Evolutionary conservation across 139 green algal species (phyloP).

Genomic region (Coccomyxa sp.): DNA sequence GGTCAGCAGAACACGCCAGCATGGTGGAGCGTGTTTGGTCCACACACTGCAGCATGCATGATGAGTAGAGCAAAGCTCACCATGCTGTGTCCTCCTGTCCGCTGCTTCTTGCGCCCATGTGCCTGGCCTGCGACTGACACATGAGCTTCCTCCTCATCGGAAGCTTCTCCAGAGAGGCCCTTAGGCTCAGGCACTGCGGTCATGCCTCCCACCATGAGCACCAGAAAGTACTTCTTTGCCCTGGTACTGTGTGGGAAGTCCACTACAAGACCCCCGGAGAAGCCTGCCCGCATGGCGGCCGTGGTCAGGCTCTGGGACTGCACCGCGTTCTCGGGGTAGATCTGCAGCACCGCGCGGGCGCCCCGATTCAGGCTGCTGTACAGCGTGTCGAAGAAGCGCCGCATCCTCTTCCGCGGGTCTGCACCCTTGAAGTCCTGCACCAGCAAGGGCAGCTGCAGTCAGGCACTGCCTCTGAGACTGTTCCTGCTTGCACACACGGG

Average conservation of each 20-base stretch:
- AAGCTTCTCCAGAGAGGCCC: slow-evolving; percentile 40
- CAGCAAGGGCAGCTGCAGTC: no score
- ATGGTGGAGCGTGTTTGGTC: no score
- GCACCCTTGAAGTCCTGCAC: slow-evolving; percentile 61
- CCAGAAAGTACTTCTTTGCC: slow-evolving; percentile 97
- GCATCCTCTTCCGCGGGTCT: slow-evolving; percentile 77
- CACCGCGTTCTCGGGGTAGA: slow-evolving; percentile 77
- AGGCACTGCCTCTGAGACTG: no score
- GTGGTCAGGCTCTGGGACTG: slow-evolving; percentile 91
- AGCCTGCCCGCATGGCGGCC: slow-evolving; percentile 88
- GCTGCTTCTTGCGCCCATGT: slow-evolving; percentile 24
- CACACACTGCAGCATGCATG: no score
- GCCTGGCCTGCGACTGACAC: slow-evolving; percentile 25
- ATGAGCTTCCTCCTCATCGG: slow-evolving; percentile 14
- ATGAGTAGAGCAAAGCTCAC: no score
- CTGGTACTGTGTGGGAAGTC: slow-evolving; percentile 93
- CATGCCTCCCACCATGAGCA: slow-evolving; percentile 81
- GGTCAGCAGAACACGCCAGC: no score
- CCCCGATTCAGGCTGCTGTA: slow-evolving; percentile 78
- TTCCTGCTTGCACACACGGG: no score
- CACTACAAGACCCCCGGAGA: slow-evolving; percentile 92
- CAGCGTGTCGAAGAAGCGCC: slow-evolving; percentile 85
- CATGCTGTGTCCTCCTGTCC: no score
- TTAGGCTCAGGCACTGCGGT: slow-evolving; percentile 35
- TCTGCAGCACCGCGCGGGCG: slow-evolving; percentile 80